phyloP scores from a whole-genome alignment of 2,329 filamentous ascomycete genomes.

The Thielaviopsis musarum region DNA sequence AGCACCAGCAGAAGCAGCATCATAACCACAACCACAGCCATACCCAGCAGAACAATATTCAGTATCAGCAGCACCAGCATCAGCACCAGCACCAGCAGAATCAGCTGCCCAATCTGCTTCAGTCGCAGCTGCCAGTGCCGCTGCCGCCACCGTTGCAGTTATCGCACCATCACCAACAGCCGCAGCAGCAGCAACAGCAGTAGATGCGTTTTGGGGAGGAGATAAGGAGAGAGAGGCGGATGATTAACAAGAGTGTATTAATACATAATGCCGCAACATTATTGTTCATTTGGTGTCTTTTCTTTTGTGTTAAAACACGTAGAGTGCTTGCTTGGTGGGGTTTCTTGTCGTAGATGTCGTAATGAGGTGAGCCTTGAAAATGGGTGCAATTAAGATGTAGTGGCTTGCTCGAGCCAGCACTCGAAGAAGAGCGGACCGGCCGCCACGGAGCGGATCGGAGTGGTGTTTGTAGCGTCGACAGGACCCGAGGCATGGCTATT shows the following conservation, averaged over 20 bases:
- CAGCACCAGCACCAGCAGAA: not conserved
- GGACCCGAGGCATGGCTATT: constrained; percentile 21
- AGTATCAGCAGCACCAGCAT: not conserved
- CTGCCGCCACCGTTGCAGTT: not conserved
- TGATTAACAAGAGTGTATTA: constrained; percentile 8
- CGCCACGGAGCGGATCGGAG: constrained; percentile 34
- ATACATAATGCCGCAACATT: constrained; percentile 10
- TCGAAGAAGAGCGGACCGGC: constrained; percentile 47
- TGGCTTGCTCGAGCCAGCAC: constrained; percentile 46
- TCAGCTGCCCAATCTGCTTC: not conserved
- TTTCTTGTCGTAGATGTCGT: constrained; percentile 16
- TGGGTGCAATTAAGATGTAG: constrained; percentile 17
- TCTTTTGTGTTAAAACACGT: constrained; percentile 18
- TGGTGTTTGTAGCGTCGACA: not conserved
- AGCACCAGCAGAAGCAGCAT: not conserved
- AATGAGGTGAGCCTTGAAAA: not conserved
- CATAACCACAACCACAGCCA: not conserved
- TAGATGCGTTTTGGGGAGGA: not conserved
- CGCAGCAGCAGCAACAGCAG: not conserved
- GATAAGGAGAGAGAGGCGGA: not conserved
- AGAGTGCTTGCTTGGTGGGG: not conserved
- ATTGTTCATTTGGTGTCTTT: constrained; percentile 1
- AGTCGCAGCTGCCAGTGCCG: not conserved
- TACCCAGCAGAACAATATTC: not conserved
- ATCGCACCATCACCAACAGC: not conserved